These are phyloP conservation scores for Perkinsus marinus DNA, from an alignment of 169 alveolate genomes.

Conservation along the genomic window DNA sequence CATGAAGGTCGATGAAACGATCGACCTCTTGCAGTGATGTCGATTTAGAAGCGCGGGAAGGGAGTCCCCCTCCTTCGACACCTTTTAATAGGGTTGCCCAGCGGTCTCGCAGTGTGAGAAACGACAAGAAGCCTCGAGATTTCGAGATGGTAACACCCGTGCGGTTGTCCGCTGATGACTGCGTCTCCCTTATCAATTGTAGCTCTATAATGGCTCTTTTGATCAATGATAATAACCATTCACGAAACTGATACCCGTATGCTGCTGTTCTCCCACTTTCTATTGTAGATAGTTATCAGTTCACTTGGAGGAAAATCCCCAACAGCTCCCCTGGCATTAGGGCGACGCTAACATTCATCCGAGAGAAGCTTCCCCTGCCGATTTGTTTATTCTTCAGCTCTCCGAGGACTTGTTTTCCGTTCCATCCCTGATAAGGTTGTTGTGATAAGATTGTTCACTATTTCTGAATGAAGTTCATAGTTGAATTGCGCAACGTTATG, in stretches of 20 bases:
- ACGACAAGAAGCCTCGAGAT: neutral
- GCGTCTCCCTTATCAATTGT: no score
- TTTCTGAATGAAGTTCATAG: neutral
- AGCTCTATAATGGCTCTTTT: neutral
- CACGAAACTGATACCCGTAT: neutral
- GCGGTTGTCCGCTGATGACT: neutral
- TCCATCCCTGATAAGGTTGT: neutral
- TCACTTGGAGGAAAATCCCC: neutral
- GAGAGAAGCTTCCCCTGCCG: neutral
- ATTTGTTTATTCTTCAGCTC: neutral
- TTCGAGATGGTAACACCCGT: neutral
- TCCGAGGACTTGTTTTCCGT: neutral
- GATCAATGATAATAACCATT: neutral
- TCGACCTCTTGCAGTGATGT: neutral
- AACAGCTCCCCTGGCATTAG: no score
- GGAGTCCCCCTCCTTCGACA: no score
- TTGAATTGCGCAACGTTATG: no score
- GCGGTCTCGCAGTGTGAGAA: neutral
- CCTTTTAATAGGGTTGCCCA: neutral
- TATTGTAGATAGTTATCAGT: no score
- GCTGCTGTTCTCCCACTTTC: no score
- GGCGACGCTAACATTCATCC: no score
- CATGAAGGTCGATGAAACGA: neutral
- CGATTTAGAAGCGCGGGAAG: neutral
- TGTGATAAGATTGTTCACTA: neutral